These are phyloP conservation scores for Pythium pyrilobum DNA, from an alignment of 352 stramenopile genomes.

Conservation along the genomic window DNA sequence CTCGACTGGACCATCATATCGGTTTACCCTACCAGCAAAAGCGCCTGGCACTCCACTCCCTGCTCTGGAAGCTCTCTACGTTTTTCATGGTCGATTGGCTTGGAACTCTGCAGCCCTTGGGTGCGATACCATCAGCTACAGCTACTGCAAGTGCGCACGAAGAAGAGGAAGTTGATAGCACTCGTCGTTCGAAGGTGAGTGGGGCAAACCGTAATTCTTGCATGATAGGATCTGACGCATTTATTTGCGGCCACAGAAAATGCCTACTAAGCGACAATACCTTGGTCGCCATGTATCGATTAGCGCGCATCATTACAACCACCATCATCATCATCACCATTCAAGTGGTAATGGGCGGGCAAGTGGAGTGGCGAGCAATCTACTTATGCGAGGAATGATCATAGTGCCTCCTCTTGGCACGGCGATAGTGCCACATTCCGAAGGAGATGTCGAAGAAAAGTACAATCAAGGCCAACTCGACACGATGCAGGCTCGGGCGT, in stretches of 20 bases:
- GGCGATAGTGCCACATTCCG: conserved; percentile 19
- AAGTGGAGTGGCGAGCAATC: background rate
- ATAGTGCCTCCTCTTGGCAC: conserved; percentile 32
- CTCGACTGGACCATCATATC: conserved; percentile 24
- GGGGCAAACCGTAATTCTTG: too few relatives aligned
- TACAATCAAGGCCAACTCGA: background rate
- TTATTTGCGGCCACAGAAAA: conserved; percentile 1
- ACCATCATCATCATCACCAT: conserved; percentile 6
- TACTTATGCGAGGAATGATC: conserved; percentile 29
- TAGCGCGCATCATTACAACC: conserved; percentile 1
- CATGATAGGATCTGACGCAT: background rate
- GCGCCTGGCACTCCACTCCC: conserved; percentile 18
- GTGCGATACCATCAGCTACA: background rate
- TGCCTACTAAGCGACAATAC: conserved; percentile 4
- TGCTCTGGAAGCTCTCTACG: conserved; percentile 49
- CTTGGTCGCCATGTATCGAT: conserved; percentile 9
- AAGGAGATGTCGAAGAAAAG: background rate
- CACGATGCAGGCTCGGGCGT: background rate
- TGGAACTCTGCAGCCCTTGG: conserved; percentile 4
- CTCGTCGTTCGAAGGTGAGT: conserved; percentile 1
- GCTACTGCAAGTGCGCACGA: background rate
- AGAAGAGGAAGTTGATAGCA: conserved; percentile 18
- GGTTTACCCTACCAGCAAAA: background rate
- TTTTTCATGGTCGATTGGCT: conserved; percentile 44
- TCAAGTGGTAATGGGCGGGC: background rate